Base-by-base conservation (phyloP, 1,139 yeast genomes). In the Yamadazyma songkhlaensis region DNA sequence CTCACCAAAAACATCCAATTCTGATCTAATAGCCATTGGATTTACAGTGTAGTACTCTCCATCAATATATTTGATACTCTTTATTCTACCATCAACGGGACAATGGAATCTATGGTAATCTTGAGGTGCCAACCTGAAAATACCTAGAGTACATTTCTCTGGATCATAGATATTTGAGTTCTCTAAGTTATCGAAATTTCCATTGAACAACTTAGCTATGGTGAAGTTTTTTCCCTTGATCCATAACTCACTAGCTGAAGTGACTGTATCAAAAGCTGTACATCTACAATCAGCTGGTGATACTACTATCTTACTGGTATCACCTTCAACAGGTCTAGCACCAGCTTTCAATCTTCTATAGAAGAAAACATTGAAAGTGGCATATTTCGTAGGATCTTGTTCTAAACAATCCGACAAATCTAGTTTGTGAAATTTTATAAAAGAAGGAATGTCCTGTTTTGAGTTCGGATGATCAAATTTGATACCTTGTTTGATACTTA, bases 11-110 rank as follows among this genome's bases (percentile, higher is more conserved):
- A 92, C 97, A 59, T 92, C 97, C 38, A 92, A 59, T 30, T 81
- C 79, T 1, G 95, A 85, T 41, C 97, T 65, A 32, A 92, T 77
- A 0, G 97, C 97, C 97, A 92, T 92, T 2, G 97, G 97, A 53
- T 92, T 92, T 9, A 92, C 98, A 0, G 97, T 92, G 55, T 88
- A 92, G 57, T 92, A 92, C 51, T 89, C 95, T 1, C 97, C 98
- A 31, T 79, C 84, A 31, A 92, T 84, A 44, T 68, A 72, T 40
- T 72, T 72, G 22, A 94, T 82, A 41, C 75, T 67, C 1, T 84
- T 85, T 30, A 92, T 62, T 0, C 56, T 57, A 2, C 97, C 97
- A 42, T 75, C 75, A 1, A 90, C 90, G 0, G 97, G 96, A 10
- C 81, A 74, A 57, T 92, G 98, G 62, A 92, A 90, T 31, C 98